Evolutionary conservation across 352 stramenopile genomes (phyloP).

Genomic region (Albugo laibachii): DNA sequence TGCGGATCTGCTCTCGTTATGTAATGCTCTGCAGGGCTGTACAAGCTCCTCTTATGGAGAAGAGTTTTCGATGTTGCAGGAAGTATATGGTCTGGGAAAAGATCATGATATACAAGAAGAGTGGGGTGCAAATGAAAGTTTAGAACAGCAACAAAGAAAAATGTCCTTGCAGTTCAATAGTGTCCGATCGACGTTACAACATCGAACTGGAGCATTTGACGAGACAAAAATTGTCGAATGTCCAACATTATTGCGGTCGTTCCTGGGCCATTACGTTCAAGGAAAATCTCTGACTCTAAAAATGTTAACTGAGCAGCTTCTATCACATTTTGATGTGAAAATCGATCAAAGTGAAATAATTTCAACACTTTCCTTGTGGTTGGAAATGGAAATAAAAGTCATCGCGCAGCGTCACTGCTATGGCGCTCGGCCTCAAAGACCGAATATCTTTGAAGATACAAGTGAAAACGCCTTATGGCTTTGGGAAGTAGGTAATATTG

Average conservation of each 20-base stretch:
- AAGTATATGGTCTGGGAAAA: conserved; percentile 31
- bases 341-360: neutral
- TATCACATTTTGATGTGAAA: conserved; percentile 10
- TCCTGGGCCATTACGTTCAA: conserved; percentile 31
- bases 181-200: conserved; percentile 6
- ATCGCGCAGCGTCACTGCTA: conserved; percentile 57
- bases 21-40: conserved; percentile 12
- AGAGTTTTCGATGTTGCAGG: conserved; percentile 27
- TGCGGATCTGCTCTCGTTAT: conserved; percentile 36
- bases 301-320: conserved; percentile 14
- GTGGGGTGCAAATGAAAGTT: conserved; percentile 14
- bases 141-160: conserved; percentile 3
- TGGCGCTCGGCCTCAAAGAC: conserved; percentile 21
- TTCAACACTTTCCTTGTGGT: conserved; percentile 8
- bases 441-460: conserved; percentile 66
- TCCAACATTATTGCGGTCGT: conserved; percentile 21
- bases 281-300: conserved; percentile 19
- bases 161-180: conserved; percentile 10
- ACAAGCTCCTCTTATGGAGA: conserved; percentile 1
- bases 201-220: conserved; percentile 8
- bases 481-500: conserved; percentile 62
- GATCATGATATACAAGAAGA: conserved; percentile 24
- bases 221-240: conserved; percentile 12
- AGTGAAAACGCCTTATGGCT: conserved; percentile 52
- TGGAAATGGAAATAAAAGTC: conserved; percentile 82